Evolutionary conservation across 1,139 yeast genomes (phyloP), one percentile per base, ranked within the genome.

Genomic region (Lizanozyma gosingica): DNA sequence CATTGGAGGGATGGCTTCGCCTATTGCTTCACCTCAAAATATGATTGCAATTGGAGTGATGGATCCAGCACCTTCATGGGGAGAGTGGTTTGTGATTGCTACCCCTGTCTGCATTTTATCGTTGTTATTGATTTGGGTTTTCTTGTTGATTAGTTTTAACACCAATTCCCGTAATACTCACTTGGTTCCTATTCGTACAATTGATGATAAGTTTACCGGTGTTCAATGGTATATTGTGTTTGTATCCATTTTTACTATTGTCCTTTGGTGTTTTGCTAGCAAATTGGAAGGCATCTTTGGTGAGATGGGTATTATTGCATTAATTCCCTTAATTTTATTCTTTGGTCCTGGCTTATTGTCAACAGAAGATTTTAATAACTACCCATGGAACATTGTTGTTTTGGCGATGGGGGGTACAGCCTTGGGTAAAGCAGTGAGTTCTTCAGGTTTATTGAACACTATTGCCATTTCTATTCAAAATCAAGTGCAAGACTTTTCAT

Each of bases 391-490:
- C 37, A 81, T 81, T 52, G 86, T 81, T 17, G 72, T 81, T 4
- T 65, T 82, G 45, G 88, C 88, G 2, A 81, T 81, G 87, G 90
- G 90, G 39, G 87, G 88, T 51, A 73, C 83, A 35, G 83, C 87
- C 1, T 63, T 82, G 40, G 88, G 90, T 51, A 78, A 78, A 47
- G 86, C 86, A 1, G 87, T 82, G 11, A 74, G 83, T 0, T 76
- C 83, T 2, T 80, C 85, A 2, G 90, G 90, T 1, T 63, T 82
- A 46, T 63, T 82, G 43, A 65, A 76, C 1, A 78, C 84, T 1
- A 79, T 82, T 46, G 87, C 88, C 0, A 55, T 63, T 6, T 62
- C 74, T 0, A 68, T 82, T 45, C 82, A 79, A 48, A 63, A 56
- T 15, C 71, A 73, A 54, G 80, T 81, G 29, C 70, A 71, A 51